Evolutionary conservation across 2,329 filamentous ascomycete genomes (phyloP).

Genomic region (Pyricularia grisea): DNA sequence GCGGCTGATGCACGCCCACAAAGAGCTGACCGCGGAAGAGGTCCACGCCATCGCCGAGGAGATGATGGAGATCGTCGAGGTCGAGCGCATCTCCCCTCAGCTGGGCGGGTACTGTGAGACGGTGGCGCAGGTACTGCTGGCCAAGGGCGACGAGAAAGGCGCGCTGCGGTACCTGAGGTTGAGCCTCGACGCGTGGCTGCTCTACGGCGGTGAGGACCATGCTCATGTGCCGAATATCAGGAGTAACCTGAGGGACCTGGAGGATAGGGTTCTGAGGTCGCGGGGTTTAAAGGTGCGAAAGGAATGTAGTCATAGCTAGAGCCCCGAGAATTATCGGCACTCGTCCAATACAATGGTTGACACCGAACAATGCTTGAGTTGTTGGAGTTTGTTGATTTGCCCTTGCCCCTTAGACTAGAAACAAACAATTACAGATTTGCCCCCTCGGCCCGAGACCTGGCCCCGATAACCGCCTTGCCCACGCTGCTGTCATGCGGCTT

Average conservation of each 20-base stretch:
- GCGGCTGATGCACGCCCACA: background rate
- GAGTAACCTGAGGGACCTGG: background rate
- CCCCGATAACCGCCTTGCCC: constrained; percentile 54
- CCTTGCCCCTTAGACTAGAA: background rate
- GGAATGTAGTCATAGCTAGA: background rate
- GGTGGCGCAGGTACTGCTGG: constrained; percentile 8
- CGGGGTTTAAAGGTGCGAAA: background rate
- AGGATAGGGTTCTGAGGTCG: background rate
- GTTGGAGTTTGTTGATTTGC: background rate
- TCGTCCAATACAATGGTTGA: background rate
- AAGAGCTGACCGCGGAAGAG: background rate
- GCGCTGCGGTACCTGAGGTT: constrained; percentile 6
- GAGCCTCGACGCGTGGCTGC: constrained; percentile 8
- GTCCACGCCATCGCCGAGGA: constrained; percentile 4
- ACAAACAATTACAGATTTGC: background rate
- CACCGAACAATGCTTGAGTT: background rate
- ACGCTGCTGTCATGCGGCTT: constrained; percentile 56
- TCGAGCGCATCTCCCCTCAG: constrained; percentile 9
- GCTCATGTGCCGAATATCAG: background rate
- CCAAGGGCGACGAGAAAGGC: constrained; percentile 5
- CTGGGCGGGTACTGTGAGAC: constrained; percentile 10
- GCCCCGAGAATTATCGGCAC: background rate
- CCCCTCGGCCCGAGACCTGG: constrained; percentile 19
- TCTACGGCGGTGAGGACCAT: constrained; percentile 10
- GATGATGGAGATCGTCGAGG: constrained; percentile 6